Conservation (phyloP, 345 rosid species). For the Lumnitzera racemosa region DNA sequence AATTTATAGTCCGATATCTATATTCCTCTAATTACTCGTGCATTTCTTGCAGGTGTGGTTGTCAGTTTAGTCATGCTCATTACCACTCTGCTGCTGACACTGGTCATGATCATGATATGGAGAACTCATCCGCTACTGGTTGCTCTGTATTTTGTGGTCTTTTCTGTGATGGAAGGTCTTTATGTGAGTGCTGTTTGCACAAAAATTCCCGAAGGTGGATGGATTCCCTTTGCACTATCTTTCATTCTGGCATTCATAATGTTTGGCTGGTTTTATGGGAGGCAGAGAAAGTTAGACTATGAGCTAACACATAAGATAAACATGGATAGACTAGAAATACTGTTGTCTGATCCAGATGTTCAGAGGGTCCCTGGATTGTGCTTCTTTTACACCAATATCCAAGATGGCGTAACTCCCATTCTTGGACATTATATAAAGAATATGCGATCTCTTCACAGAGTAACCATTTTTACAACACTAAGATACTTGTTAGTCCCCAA, state of each 20-base stretch:
- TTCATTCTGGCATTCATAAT: conserved; percentile 63
- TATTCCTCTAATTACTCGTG: conserved; percentile 1
- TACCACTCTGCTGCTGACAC: conserved; percentile 56
- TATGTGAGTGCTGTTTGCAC: conserved; percentile 72
- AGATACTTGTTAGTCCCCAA: conserved; percentile 52
- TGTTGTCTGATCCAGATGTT: conserved; percentile 54
- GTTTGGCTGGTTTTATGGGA: conserved; percentile 90
- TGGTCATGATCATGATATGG: conserved; percentile 90
- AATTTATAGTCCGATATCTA: background rate
- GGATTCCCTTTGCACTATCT: conserved; percentile 88
- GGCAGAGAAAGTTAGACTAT: conserved; percentile 69
- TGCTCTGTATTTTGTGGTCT: conserved; percentile 52
- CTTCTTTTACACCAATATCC: conserved; percentile 80
- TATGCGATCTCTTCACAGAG: conserved; percentile 70
- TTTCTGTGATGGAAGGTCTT: conserved; percentile 68
- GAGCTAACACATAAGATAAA: conserved; percentile 62
- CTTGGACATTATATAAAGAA: conserved; percentile 74
- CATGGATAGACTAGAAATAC: conserved; percentile 41
- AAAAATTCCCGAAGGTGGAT: conserved; percentile 75
- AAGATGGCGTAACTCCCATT: conserved; percentile 71
- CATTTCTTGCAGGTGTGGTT: conserved; percentile 52
- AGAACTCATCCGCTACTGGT: conserved; percentile 53
- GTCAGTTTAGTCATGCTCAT: conserved; percentile 88
- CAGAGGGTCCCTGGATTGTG: conserved; percentile 77
- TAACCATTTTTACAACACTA: conserved; percentile 70